These are phyloP conservation scores for Pulveroboletus ridleyi DNA, from an alignment of 1,284 basidiomycete genomes.

Conservation along the genomic window DNA sequence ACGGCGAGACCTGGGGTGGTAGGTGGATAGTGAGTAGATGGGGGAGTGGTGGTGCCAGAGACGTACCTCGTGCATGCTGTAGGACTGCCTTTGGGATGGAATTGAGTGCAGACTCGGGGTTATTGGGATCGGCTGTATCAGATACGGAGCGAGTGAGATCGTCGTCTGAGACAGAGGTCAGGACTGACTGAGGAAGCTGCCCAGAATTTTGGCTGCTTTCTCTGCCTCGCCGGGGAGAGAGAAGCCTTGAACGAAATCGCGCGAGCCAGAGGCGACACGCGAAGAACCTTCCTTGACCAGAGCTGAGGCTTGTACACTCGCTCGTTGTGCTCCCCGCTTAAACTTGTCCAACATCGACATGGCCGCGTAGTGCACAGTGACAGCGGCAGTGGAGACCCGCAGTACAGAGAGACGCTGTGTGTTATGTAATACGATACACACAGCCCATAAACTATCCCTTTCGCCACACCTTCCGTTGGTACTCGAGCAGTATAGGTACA, in stretches of 20 bases:
- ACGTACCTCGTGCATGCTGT: conserved; percentile 84
- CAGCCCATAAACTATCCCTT: conserved; percentile 1
- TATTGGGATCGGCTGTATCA: conserved; percentile 80
- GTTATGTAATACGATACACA: conserved; percentile 3
- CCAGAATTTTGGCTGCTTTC: conserved; percentile 91
- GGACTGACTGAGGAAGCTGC: conserved; percentile 84
- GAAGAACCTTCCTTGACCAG: conserved; percentile 71
- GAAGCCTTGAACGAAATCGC: conserved; percentile 85
- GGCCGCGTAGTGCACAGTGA: conserved; percentile 14
- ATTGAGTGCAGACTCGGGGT: conserved; percentile 93
- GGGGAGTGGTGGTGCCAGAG: neutral
- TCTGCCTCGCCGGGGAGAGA: conserved; percentile 88
- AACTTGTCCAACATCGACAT: conserved; percentile 84
- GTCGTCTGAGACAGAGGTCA: neutral
- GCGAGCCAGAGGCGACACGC: conserved; percentile 73
- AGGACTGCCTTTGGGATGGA: conserved; percentile 95
- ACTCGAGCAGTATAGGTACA: conserved; percentile 85
- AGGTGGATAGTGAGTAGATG: conserved; percentile 8
- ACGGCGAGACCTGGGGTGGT: conserved; percentile 82
- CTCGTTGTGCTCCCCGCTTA: conserved; percentile 80
- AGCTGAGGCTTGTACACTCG: conserved; percentile 78
- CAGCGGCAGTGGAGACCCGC: no score
- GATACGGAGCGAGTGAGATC: neutral
- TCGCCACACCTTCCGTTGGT: conserved; percentile 79
- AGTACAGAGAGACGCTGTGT: neutral